Evolutionary conservation across 2,329 filamentous ascomycete species (phyloP), one percentile per base, ranked within the genome.

Genomic region (Ascochyta koolunga): DNA sequence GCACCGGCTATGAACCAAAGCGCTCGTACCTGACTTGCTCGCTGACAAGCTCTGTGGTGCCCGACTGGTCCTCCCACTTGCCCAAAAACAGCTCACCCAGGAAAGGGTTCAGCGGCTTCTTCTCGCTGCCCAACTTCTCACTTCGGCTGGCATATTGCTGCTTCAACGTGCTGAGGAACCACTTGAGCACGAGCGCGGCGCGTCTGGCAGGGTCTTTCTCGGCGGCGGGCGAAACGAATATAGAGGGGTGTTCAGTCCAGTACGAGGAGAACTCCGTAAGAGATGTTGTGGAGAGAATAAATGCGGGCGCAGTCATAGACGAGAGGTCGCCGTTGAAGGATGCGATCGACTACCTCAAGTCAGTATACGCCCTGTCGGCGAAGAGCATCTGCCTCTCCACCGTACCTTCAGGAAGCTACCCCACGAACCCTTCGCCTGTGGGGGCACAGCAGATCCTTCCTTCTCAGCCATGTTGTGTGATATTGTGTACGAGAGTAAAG

Each of bases 81-180:
- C 93, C 95, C 24, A 98, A 77, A 78, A 97, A 98, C 29, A 98
- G 83, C 79, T 99, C 93, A 51, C 93, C 93, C 31, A 99, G 79
- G 78, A 99, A 98, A 0, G 95, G 95, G 72, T 99, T 98, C 55
- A 99, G 79, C 2, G 93, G 93, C 81, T 98, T 99, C 86, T 98
- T 98, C 82, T 97, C 93, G 70, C 91, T 95, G 43, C 91, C 92
- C 60, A 87, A 77, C 73, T 87, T 87, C 73, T 97, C 93, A 71
- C 90, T 96, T 54, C 86, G 80, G 65, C 81, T 86, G 65, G 82
- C 84, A 72, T 89, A 89, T 73, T 96, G 91, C 76, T 96, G 91
- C 79, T 95, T 96, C 46, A 98, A 82, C 3, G 93, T 96, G 69
- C 87, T 93, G 50, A 98, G 79, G 79, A 97, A 98, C 93, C 93